Evolutionary conservation across 495 filamentous ascomycete genomes (phyloP).

Genomic region (Cenococcum geophilum): DNA sequence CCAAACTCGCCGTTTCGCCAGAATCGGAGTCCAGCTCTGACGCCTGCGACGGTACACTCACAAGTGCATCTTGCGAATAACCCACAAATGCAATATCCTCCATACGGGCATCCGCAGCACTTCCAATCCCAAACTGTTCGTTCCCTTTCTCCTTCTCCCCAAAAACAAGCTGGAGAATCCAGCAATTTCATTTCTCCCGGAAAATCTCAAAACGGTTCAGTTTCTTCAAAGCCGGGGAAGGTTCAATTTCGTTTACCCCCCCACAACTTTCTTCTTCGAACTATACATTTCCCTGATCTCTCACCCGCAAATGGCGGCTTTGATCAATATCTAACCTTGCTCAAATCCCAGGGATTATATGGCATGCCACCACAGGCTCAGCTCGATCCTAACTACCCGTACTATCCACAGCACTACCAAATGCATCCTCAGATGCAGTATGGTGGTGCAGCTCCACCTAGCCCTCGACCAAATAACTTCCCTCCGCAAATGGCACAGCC

Average conservation of each 20-base stretch:
- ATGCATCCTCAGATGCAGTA: slow-evolving; percentile 43
- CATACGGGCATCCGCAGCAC: slow-evolving; percentile 50
- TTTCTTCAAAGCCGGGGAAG: slow-evolving; percentile 1
- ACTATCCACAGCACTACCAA: slow-evolving; percentile 41
- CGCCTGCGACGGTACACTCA: slow-evolving; percentile 49
- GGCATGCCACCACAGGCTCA: slow-evolving; percentile 32
- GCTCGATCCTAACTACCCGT: slow-evolving; percentile 36
- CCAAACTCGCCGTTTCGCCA: slow-evolving; percentile 60
- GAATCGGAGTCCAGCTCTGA: slow-evolving; percentile 67
- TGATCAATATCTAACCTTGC: slow-evolving; percentile 66
- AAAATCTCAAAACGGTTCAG: background rate
- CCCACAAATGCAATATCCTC: slow-evolving; percentile 41
- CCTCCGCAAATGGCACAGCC: slow-evolving; percentile 23
- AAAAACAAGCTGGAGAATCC: background rate
- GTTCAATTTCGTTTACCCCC: slow-evolving; percentile 25
- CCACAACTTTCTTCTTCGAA: slow-evolving; percentile 36
- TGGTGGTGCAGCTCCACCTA: slow-evolving; percentile 31
- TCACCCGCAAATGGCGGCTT: slow-evolving; percentile 64
- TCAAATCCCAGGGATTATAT: slow-evolving; percentile 49
- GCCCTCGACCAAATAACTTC: slow-evolving; percentile 31
- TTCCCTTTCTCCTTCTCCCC: slow-evolving; percentile 45
- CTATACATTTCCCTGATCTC: slow-evolving; percentile 48
- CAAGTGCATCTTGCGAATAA: slow-evolving; percentile 36
- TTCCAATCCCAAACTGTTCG: slow-evolving; percentile 67
- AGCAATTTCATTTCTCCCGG: slow-evolving; percentile 8